Percentiles rank a stretch among this genome's conserved stretches.
These are phyloP conservation scores for Allium fistulosum DNA, from an alignment of 106 monocot species.

Conservation along the genomic window DNA sequence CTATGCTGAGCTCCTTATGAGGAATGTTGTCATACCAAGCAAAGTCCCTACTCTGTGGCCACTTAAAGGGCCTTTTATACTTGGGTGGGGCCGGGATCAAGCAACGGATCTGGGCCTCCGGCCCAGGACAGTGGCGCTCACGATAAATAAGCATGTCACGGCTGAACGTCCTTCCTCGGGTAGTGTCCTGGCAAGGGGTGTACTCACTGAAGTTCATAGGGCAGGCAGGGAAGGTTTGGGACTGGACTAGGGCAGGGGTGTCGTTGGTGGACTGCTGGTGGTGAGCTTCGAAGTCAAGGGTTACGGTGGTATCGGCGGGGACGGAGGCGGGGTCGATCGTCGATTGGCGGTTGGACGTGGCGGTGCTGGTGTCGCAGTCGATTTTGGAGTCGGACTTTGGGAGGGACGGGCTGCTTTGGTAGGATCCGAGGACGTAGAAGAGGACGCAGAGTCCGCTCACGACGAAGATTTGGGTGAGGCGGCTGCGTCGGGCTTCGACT, in stretches of 20 bases:
- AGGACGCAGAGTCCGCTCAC: slow-evolving; percentile 42
- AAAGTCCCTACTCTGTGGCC: slow-evolving; percentile 51
- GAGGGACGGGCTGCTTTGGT: slow-evolving; percentile 15
- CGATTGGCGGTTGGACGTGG: background rate
- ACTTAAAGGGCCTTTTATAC: slow-evolving; percentile 45
- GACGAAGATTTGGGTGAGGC: slow-evolving; percentile 29
- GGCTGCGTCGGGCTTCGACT: slow-evolving; percentile 21
- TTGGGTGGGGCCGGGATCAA: slow-evolving; percentile 48
- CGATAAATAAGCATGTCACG: slow-evolving; percentile 41
- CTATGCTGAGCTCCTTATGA: slow-evolving; percentile 61
- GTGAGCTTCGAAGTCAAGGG: slow-evolving; percentile 46
- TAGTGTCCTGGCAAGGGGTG: slow-evolving; percentile 54
- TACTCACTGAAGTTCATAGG: slow-evolving; percentile 49
- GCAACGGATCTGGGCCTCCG: slow-evolving; percentile 37
- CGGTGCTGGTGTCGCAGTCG: slow-evolving; percentile 3
- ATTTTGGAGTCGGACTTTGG: slow-evolving; percentile 7
- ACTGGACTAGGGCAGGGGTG: background rate
- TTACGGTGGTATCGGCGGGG: too few relatives aligned
- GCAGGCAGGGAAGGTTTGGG: slow-evolving; percentile 24
- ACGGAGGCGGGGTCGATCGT: too few relatives aligned
- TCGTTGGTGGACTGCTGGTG: slow-evolving; percentile 28
- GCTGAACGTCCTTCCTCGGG: slow-evolving; percentile 29
- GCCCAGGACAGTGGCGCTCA: slow-evolving; percentile 47
- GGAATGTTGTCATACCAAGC: slow-evolving; percentile 58
- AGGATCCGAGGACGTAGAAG: slow-evolving; percentile 46